A percentile compares a stretch with the other conserved stretches of the same genome.
Conservation (phyloP, 2,329 filamentous ascomycete genomes). For the Aureobasidium lini region DNA sequence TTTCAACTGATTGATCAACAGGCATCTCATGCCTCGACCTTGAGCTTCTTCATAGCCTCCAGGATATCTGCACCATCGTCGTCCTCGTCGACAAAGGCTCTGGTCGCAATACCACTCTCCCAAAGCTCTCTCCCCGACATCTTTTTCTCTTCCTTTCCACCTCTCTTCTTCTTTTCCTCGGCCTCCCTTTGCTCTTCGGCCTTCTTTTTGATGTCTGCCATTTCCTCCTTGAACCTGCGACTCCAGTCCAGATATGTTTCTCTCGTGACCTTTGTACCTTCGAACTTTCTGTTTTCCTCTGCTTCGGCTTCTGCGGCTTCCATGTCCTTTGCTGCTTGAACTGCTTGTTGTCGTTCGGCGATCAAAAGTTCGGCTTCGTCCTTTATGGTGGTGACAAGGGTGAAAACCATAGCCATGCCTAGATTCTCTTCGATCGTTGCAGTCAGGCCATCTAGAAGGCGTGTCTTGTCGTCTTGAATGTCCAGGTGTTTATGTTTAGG, state of each 20-base stretch:
- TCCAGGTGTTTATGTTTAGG: slow-evolving; percentile 66
- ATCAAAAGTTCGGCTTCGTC: slow-evolving; percentile 85
- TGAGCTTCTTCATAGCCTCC: slow-evolving; percentile 62
- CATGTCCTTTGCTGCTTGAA: slow-evolving; percentile 45
- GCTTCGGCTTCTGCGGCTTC: slow-evolving; percentile 61
- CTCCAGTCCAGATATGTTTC: slow-evolving; percentile 83
- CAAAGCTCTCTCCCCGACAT: slow-evolving; percentile 54
- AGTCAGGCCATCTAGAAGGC: slow-evolving; percentile 62
- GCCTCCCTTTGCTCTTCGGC: slow-evolving; percentile 58
- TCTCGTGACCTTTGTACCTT: slow-evolving; percentile 79
- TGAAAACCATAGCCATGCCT: slow-evolving; percentile 97
- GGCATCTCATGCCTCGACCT: slow-evolving; percentile 41
- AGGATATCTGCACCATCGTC: slow-evolving; percentile 51
- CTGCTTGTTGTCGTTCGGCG: slow-evolving; percentile 60
- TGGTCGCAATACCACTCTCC: slow-evolving; percentile 48
- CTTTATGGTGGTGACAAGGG: slow-evolving; percentile 78
- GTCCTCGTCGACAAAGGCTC: slow-evolving; percentile 59
- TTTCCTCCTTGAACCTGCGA: slow-evolving; percentile 67
- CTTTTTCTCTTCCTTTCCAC: slow-evolving; percentile 61
- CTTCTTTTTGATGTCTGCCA: slow-evolving; percentile 60
- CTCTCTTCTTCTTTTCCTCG: slow-evolving; percentile 52
- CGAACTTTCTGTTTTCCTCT: slow-evolving; percentile 94
- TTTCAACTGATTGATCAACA: neutral
- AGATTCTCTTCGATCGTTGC: slow-evolving; percentile 83
- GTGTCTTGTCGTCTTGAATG: slow-evolving; percentile 69